Conservation (phyloP, 768 basidiomycete species). For the Megacollybia marginata region DNA sequence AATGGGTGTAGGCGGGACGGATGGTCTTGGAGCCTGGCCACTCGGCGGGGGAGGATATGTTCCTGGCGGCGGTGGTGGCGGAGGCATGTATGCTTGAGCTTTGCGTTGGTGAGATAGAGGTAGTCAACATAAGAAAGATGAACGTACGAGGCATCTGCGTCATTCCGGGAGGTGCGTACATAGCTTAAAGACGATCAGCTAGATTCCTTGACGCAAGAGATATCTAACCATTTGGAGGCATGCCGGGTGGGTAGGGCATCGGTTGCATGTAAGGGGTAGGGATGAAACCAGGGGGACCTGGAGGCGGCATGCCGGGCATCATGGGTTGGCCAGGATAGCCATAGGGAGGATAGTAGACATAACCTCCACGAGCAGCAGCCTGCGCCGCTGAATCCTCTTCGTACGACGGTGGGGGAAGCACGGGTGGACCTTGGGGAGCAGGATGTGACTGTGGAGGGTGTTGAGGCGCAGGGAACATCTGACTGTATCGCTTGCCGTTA, state of each 20-base stretch:
- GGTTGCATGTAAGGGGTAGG: slow-evolving; percentile 77
- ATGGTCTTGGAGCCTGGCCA: slow-evolving; percentile 65
- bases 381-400: slow-evolving; percentile 69
- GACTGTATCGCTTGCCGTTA: slow-evolving; percentile 78
- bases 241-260: slow-evolving; percentile 75
- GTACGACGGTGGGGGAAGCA: slow-evolving; percentile 67
- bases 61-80: slow-evolving; percentile 67
- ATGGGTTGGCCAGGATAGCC: slow-evolving; percentile 77
- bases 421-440: slow-evolving; percentile 57
- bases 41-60: slow-evolving; percentile 75
- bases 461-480: slow-evolving; percentile 62
- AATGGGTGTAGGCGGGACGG: slow-evolving; percentile 92
- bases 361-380: slow-evolving; percentile 45
- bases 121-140: not conserved
- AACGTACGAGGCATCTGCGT: slow-evolving; percentile 81
- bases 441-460: slow-evolving; percentile 59
- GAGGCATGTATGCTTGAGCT: slow-evolving; percentile 74
- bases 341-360: slow-evolving; percentile 77
- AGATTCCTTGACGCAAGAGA: slow-evolving; percentile 3
- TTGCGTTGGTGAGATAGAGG: not conserved
- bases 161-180: slow-evolving; percentile 80
- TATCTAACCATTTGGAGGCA: slow-evolving; percentile 68
- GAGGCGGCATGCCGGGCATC: slow-evolving; percentile 81
- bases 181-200: slow-evolving; percentile 34
- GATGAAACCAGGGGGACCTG: slow-evolving; percentile 75